These are phyloP conservation scores for Mycena belliarum DNA, from an alignment of 768 basidiomycete genomes.

Conservation along the genomic window DNA sequence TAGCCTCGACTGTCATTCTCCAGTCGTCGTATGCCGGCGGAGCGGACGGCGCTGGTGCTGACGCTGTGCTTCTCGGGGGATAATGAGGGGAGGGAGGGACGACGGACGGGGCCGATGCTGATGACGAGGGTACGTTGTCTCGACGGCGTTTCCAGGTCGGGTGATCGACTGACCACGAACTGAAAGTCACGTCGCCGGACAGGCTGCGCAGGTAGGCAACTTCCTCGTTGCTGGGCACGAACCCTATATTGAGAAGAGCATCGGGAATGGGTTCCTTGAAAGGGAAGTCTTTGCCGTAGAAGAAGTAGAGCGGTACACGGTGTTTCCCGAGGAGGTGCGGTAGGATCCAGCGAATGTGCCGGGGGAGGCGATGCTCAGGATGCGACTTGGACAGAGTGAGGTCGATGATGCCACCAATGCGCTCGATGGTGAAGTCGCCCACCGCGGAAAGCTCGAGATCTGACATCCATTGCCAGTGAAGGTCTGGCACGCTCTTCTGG, in stretches of 20 bases:
- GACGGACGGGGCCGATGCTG: neutral
- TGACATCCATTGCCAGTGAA: constrained; percentile 11
- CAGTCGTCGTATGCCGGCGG: too few species aligned
- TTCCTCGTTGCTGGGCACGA: constrained; percentile 2
- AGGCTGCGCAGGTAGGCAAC: neutral
- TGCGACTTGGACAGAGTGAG: constrained; percentile 9
- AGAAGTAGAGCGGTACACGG: constrained; percentile 18
- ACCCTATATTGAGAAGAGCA: neutral
- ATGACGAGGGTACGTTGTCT: neutral
- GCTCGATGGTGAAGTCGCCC: constrained; percentile 14
- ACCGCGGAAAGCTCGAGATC: constrained; percentile 18
- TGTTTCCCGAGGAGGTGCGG: constrained; percentile 9
- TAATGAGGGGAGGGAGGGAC: too few species aligned
- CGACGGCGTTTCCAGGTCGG: neutral
- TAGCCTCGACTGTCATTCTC: neutral
- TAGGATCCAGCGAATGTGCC: constrained; percentile 14
- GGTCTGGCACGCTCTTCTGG: neutral
- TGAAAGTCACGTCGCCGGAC: constrained; percentile 5
- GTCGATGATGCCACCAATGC: constrained; percentile 18
- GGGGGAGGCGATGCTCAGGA: constrained; percentile 9
- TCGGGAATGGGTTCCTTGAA: constrained; percentile 10
- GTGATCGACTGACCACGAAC: neutral
- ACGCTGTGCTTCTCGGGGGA: too few species aligned
- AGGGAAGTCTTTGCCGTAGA: constrained; percentile 13
- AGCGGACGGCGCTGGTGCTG: neutral